Conservation (phyloP, 352 stramenopile species). For the Pythium aristosporum region DNA sequence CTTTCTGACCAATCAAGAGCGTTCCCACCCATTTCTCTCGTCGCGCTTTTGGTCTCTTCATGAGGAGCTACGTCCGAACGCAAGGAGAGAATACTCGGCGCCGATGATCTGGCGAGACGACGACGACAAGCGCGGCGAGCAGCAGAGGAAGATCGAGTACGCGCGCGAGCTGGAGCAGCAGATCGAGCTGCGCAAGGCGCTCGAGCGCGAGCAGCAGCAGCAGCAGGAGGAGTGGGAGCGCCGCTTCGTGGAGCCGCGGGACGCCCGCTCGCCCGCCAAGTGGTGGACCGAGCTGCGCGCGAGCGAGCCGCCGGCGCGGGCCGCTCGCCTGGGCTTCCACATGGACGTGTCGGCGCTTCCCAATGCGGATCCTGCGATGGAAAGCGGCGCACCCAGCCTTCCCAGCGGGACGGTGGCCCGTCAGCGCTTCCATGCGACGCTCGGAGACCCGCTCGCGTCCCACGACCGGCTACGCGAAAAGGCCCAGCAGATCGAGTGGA, state of each 20-base stretch:
- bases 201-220: slow-evolving; percentile 49
- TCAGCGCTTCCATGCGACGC: slow-evolving; percentile 61
- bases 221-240: slow-evolving; percentile 59
- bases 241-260: slow-evolving; percentile 35
- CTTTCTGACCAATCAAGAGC: slow-evolving; percentile 36
- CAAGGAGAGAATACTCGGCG: too few relatives aligned
- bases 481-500: slow-evolving; percentile 72
- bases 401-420: slow-evolving; percentile 22
- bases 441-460: slow-evolving; percentile 31
- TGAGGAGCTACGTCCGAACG: not conserved
- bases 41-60: not conserved
- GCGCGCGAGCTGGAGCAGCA: slow-evolving; percentile 67
- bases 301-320: slow-evolving; percentile 15
- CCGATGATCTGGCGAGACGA: slow-evolving; percentile 59
- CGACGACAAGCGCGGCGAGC: slow-evolving; percentile 39
- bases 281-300: slow-evolving; percentile 70
- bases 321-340: slow-evolving; percentile 13
- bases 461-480: slow-evolving; percentile 59
- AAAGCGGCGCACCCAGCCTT: slow-evolving; percentile 30
- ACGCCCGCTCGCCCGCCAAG: slow-evolving; percentile 59
- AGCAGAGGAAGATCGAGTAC: slow-evolving; percentile 62
- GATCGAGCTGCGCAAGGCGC: slow-evolving; percentile 55
- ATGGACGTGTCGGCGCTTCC: slow-evolving; percentile 22
- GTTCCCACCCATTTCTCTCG: slow-evolving; percentile 36
- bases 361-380: not conserved